Percentiles rank a stretch among this genome's conserved stretches.
phyloP scores from a whole-genome alignment of 169 alveolate species.

The Blepharisma undulans region DNA sequence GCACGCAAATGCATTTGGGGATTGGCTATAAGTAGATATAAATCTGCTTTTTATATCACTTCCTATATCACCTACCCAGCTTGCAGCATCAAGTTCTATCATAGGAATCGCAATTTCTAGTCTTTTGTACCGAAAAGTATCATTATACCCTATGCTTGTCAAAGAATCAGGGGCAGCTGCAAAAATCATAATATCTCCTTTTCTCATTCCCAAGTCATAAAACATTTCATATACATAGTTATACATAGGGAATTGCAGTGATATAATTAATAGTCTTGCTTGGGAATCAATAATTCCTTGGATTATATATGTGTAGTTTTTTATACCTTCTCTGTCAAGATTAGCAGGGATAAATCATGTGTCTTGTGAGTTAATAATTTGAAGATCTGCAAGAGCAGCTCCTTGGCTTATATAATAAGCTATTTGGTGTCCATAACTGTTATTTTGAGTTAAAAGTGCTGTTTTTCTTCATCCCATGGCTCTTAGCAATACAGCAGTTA shows the following conservation, averaged over 20 bases:
- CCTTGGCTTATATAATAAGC: not conserved
- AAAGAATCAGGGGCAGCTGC: not conserved
- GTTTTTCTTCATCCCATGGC: not conserved
- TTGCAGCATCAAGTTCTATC: not conserved
- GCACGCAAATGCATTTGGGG: not conserved
- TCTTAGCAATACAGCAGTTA: not conserved
- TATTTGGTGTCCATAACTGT: not conserved
- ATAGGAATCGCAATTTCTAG: not conserved
- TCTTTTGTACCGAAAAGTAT: not conserved
- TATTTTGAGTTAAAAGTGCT: not conserved
- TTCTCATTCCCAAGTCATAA: conserved; percentile 38
- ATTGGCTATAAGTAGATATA: not conserved
- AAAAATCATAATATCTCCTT: not conserved
- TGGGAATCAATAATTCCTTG: not conserved
- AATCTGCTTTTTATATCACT: not conserved
- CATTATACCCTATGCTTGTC: not conserved
- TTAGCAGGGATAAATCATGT: not conserved
- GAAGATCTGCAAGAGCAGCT: not conserved
- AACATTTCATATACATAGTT: conserved; percentile 13
- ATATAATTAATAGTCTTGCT: not conserved
- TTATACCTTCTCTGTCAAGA: not conserved
- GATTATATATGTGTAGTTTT: not conserved
- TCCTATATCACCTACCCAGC: not conserved
- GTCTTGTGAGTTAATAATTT: not conserved
- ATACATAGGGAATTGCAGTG: not conserved